These are phyloP conservation scores for Gloeopeniophorella convolvens DNA, from an alignment of 768 basidiomycete genomes.

Conservation along the genomic window DNA sequence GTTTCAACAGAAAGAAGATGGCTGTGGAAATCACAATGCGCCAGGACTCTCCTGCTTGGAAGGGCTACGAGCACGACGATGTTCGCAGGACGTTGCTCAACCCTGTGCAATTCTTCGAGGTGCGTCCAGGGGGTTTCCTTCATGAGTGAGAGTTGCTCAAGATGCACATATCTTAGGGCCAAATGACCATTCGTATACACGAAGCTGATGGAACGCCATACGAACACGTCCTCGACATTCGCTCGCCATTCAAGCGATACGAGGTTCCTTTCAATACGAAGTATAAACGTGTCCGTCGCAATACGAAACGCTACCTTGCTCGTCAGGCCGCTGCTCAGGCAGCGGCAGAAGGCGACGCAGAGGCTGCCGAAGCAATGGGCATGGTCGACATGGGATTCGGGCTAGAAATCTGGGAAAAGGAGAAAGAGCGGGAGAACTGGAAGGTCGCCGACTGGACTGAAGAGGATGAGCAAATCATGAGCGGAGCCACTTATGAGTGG, in stretches of 20 bases:
- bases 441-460: constrained; percentile 97
- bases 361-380: constrained; percentile 89
- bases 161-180: too few species aligned
- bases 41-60: constrained; percentile 78
- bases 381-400: constrained; percentile 94
- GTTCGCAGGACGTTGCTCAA: constrained; percentile 61
- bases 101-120: constrained; percentile 88
- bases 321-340: constrained; percentile 90
- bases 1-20: constrained; percentile 97
- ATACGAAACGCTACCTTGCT: constrained; percentile 93
- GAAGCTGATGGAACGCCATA: constrained; percentile 99
- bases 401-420: constrained; percentile 93
- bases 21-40: constrained; percentile 93
- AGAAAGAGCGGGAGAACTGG: constrained; percentile 89
- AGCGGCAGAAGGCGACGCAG: constrained; percentile 85
- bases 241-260: constrained; percentile 81
- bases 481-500: constrained; percentile 98
- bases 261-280: constrained; percentile 99
- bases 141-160: not conserved
- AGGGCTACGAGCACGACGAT: constrained; percentile 57
- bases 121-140: constrained; percentile 30
- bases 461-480: constrained; percentile 90
- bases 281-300: constrained; percentile 92
- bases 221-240: constrained; percentile 94
- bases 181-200: constrained; percentile 98